These are phyloP conservation scores for Alternaria viburni DNA, from an alignment of 2,329 filamentous ascomycete species.

Conservation along the genomic window DNA sequence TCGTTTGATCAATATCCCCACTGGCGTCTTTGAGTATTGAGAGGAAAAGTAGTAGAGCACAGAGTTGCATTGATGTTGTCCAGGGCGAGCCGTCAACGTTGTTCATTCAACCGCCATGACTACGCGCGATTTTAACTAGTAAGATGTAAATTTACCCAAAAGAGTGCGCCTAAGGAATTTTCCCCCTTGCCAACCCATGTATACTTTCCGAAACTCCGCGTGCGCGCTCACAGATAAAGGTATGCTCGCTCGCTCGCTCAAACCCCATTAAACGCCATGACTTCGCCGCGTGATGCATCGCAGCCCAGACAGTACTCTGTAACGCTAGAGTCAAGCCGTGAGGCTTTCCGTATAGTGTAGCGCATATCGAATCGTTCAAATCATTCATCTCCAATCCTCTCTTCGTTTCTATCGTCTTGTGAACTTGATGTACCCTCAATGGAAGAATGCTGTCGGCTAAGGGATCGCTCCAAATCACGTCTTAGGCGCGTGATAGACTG, in stretches of 20 bases:
- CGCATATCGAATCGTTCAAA: background rate
- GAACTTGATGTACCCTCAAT: background rate
- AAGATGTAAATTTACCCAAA: background rate
- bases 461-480: constrained; percentile 14
- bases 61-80: no score
- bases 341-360: background rate
- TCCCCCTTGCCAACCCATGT: background rate
- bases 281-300: constrained; percentile 9
- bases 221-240: background rate
- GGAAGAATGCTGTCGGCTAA: constrained; percentile 8
- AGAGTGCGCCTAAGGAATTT: background rate
- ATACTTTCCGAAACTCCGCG: constrained; percentile 11
- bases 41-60: background rate
- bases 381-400: background rate
- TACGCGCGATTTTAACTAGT: background rate
- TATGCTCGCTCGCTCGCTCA: background rate
- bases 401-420: background rate
- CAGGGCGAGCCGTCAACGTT: background rate
- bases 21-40: background rate
- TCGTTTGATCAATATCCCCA: background rate
- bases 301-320: background rate
- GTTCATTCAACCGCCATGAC: background rate
- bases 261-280: constrained; percentile 1
- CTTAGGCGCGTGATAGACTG: constrained; percentile 12
- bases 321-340: background rate